Conservation (phyloP, 225 moss, liverwort and hornwort genomes). For the Polytrichum formosum region DNA sequence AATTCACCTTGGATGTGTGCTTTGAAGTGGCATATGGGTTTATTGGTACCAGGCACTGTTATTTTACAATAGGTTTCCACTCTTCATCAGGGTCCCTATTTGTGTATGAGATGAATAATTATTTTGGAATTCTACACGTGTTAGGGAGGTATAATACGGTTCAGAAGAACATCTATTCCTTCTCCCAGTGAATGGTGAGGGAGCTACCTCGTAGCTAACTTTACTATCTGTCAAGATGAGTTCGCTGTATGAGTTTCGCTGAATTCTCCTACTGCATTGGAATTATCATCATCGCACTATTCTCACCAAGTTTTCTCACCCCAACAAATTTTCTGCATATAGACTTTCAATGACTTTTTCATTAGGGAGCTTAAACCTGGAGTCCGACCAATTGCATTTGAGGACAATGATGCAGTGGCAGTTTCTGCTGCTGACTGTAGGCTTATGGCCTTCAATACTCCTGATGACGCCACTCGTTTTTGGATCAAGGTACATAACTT, state of each 20-base stretch:
- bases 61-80: too few species aligned
- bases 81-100: too few species aligned
- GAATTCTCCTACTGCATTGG: not conserved
- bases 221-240: too few species aligned
- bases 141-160: too few species aligned
- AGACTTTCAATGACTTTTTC: constrained; percentile 98
- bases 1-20: too few species aligned
- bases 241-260: not conserved
- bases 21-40: too few species aligned
- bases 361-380: constrained; percentile 89
- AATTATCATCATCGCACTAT: not conserved
- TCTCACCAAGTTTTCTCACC: not conserved
- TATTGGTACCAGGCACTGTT: too few species aligned
- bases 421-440: constrained; percentile 92
- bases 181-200: too few species aligned
- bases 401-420: constrained; percentile 73
- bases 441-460: constrained; percentile 67
- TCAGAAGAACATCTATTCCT: too few species aligned
- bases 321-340: constrained; percentile 5
- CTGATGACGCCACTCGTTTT: constrained; percentile 82
- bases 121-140: too few species aligned
- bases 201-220: too few species aligned
- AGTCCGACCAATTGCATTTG: constrained; percentile 72
- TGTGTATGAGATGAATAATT: too few species aligned
- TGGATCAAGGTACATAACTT: constrained; percentile 78